Evolutionary conservation across 176 grass and related monocot genomes (phyloP).

Genomic region (Poa pratensis): DNA sequence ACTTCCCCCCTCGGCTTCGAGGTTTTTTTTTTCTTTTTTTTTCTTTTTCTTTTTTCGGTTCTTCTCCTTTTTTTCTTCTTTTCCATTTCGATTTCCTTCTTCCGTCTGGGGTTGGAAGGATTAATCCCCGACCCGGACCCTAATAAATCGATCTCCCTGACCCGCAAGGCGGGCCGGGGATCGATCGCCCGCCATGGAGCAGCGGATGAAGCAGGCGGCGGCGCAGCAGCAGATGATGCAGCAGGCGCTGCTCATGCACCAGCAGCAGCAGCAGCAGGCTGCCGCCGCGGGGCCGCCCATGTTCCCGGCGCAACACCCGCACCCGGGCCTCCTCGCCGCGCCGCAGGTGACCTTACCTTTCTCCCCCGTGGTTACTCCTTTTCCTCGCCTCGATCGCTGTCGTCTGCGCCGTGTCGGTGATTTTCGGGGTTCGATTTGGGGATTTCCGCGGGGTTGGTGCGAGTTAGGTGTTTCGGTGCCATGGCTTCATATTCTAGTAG

Average conservation of each 20-base stretch:
- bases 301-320: slow-evolving; percentile 74
- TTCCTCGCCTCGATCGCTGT: slow-evolving; percentile 29
- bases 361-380: neutral
- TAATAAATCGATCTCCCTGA: slow-evolving; percentile 58
- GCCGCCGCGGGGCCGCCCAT: slow-evolving; percentile 49
- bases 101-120: slow-evolving; percentile 12
- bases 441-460: neutral
- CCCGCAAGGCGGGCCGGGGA: slow-evolving; percentile 20
- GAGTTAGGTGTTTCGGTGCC: neutral
- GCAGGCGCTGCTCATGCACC: slow-evolving; percentile 77
- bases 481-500: slow-evolving; percentile 11
- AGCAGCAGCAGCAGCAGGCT: slow-evolving; percentile 47
- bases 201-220: slow-evolving; percentile 74
- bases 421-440: slow-evolving; percentile 1
- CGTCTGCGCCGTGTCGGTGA: neutral
- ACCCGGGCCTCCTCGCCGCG: slow-evolving; percentile 82
- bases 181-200: slow-evolving; percentile 55
- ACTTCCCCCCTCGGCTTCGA: slow-evolving; percentile 50
- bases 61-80: slow-evolving; percentile 18
- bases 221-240: slow-evolving; percentile 71
- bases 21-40: slow-evolving; percentile 34
- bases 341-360: slow-evolving; percentile 53
- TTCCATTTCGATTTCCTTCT: slow-evolving; percentile 29
- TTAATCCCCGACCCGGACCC: slow-evolving; percentile 37
- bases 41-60: slow-evolving; percentile 6